Percentiles rank a stretch among this genome's conserved stretches.
Conservation (phyloP, 176 grass and related monocot genomes). For the Triticum turgidum region DNA sequence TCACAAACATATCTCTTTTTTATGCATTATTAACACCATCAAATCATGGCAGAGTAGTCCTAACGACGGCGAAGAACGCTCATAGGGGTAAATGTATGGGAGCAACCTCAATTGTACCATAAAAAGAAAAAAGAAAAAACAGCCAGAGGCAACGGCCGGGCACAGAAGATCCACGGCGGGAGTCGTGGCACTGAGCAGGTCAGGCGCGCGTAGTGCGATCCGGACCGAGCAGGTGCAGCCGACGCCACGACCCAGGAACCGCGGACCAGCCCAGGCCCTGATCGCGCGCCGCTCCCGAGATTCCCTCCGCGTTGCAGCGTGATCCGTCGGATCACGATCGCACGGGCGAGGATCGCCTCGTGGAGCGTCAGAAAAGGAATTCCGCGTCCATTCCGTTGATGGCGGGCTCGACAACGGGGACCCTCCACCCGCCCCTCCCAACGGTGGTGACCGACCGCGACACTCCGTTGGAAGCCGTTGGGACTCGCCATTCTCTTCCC, state of each 20-base stretch:
- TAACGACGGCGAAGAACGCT: no score
- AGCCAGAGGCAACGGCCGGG: background rate
- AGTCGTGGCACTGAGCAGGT: background rate
- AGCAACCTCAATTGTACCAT: no score
- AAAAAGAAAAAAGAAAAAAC: no score
- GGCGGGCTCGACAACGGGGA: constrained; percentile 6
- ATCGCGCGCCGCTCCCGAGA: background rate
- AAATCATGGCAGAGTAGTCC: no score
- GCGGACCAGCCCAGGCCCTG: background rate
- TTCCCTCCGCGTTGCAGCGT: background rate
- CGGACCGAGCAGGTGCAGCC: background rate
- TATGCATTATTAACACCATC: no score
- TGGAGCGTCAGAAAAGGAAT: background rate
- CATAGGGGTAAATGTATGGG: no score
- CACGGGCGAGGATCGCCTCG: background rate
- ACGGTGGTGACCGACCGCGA: background rate
- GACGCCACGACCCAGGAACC: background rate
- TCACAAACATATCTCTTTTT: no score
- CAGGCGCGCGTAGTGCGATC: background rate
- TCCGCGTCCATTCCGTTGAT: background rate
- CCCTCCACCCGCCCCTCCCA: background rate
- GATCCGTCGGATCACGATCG: background rate
- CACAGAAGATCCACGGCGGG: background rate
- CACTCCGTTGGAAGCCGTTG: background rate
- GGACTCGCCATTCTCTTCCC: background rate